These are phyloP conservation scores for Salvia rosmarinus DNA, from an alignment of 257 asterid species.

Conservation along the genomic window DNA sequence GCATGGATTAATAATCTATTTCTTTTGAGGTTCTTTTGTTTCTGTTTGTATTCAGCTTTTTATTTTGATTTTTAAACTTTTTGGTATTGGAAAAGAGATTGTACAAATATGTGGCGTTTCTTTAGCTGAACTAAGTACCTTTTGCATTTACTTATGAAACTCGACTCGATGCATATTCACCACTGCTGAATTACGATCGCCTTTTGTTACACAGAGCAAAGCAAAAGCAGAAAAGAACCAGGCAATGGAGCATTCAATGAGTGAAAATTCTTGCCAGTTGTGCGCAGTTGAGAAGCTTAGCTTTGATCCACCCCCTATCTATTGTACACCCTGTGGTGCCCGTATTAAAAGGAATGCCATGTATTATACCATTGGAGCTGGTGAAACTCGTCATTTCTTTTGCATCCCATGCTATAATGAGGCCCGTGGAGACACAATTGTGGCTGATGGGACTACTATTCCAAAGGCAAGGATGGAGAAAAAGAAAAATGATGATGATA, in stretches of 20 bases:
- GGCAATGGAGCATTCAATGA: constrained; percentile 92
- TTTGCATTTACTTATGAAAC: constrained; percentile 23
- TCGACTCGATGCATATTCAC: constrained; percentile 20
- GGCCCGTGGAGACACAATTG: constrained; percentile 79
- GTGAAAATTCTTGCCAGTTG: constrained; percentile 93
- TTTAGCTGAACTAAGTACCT: constrained; percentile 15
- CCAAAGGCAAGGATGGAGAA: constrained; percentile 86
- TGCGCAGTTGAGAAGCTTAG: constrained; percentile 97
- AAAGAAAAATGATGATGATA: constrained; percentile 96
- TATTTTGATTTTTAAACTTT: constrained; percentile 1
- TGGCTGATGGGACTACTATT: constrained; percentile 69
- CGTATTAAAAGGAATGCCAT: constrained; percentile 89
- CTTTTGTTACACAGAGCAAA: constrained; percentile 70
- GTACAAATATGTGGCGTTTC: constrained; percentile 28
- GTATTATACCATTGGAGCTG: constrained; percentile 91
- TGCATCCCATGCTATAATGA: constrained; percentile 89
- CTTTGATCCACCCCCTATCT: constrained; percentile 96
- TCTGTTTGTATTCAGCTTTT: neutral
- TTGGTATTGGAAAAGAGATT: constrained; percentile 23
- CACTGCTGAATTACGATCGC: constrained; percentile 24
- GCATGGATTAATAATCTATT: neutral
- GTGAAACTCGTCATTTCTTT: constrained; percentile 86
- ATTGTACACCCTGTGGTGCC: constrained; percentile 93
- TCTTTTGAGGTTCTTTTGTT: constrained; percentile 14
- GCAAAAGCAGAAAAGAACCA: constrained; percentile 93